Base-by-base conservation (phyloP, 1,284 basidiomycete species). In the Trametes polyzona region DNA sequence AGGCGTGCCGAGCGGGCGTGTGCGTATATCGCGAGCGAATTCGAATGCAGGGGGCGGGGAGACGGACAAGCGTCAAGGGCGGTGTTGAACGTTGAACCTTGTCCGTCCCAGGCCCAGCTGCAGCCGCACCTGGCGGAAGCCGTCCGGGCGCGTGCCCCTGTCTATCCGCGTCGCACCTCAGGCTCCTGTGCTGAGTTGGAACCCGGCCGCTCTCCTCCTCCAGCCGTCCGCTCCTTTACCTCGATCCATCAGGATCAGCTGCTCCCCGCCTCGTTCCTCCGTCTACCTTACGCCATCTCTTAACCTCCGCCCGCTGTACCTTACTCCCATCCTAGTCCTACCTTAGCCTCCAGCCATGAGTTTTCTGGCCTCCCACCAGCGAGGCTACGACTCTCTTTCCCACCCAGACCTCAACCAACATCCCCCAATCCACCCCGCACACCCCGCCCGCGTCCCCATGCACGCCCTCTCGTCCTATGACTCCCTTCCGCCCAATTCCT, bases 321-420 rank as follows among this genome's bases (percentile, higher is more conserved):
- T 60, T 62, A 65, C 65, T 35, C 32, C 29, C 58, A 51, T 9
- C 57, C 52, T 67, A 67, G 63, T 65, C 62, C 26, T 64, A 62
- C 58, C 55, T 55, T 65, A 61, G 55, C 65, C 47, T 54, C 49
- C 32, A 56, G 24, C 68, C 67, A 81, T 80, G 78, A 80, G 73
- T 69, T 79, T 76, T 71, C 64, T 76, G 70, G 66, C 73, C 66
- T 71, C 75, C 43, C 63, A 72, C 23, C 74, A 76, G 65, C 71
- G 75, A 63, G 69, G 69, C 67, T 66, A 75, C 63, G 69, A 72
- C 63, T 67, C 72, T 57, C 65, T 71, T 65, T 52, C 71, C 47
- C 71, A 75, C 50, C 61, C 68, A 14, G 64, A 70, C 61, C 52
- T 69, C 54, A 26, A 66, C 43, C 69, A 68, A 35, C 66, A 65